A percentile compares a stretch with the other conserved stretches of the same genome.
Conservation (phyloP, 345 rosid species). For the Lagerstroemia speciosa region DNA sequence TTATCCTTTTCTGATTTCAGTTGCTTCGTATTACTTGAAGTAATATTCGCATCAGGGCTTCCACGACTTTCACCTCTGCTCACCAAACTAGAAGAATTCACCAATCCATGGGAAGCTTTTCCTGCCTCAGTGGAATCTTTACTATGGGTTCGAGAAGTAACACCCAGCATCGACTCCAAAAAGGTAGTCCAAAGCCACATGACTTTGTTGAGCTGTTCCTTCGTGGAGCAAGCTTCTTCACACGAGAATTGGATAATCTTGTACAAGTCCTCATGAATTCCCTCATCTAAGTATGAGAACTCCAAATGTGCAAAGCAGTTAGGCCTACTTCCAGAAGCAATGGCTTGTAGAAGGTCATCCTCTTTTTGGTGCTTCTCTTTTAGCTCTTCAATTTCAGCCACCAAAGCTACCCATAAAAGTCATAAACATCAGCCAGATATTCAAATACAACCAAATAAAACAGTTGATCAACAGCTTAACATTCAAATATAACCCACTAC, state of each 20-base stretch:
- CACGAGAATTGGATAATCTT: conserved; percentile 86
- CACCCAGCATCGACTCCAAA: conserved; percentile 74
- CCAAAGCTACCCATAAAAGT: conserved; percentile 45
- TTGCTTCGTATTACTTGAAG: conserved; percentile 35
- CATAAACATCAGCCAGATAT: neutral
- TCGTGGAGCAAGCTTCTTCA: conserved; percentile 87
- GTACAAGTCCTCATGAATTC: conserved; percentile 75
- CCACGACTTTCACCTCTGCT: conserved; percentile 42
- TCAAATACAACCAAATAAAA: neutral
- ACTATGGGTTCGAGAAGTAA: conserved; percentile 39
- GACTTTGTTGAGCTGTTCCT: conserved; percentile 81
- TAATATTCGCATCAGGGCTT: conserved; percentile 35
- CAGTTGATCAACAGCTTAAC: no score
- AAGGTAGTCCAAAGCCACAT: conserved; percentile 84
- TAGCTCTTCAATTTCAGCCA: conserved; percentile 80
- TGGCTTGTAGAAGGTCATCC: conserved; percentile 62
- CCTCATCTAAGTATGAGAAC: conserved; percentile 51
- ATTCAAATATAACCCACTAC: no score
- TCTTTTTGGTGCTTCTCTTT: conserved; percentile 80
- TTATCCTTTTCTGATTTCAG: conserved; percentile 37
- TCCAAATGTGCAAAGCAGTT: conserved; percentile 53
- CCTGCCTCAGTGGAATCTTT: conserved; percentile 12
- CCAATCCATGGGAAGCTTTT: neutral
- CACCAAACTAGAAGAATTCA: conserved; percentile 20
- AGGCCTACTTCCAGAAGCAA: conserved; percentile 75